Percentiles rank a stretch among this genome's conserved stretches.
Conservation (phyloP, 768 basidiomycete genomes). For the Termitomyces sp. region DNA sequence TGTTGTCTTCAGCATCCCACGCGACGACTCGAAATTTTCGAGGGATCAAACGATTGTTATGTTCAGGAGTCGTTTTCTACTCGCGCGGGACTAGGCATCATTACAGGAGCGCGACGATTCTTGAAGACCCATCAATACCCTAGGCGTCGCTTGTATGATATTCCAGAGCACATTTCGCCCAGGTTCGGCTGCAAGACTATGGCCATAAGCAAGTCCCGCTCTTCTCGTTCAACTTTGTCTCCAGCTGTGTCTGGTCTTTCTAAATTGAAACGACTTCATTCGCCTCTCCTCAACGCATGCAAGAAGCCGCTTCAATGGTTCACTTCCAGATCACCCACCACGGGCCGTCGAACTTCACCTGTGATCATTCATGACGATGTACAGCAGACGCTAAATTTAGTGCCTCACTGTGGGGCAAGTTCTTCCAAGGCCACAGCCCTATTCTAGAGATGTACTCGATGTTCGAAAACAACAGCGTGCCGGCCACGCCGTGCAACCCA, state of each 20-base stretch:
- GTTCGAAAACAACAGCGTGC: too few species aligned
- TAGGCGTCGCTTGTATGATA: constrained; percentile 12
- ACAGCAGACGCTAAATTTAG: not conserved
- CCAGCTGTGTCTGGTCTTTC: not conserved
- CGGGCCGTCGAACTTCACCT: not conserved
- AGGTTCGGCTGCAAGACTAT: constrained; percentile 1
- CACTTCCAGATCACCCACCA: not conserved
- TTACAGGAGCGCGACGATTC: constrained; percentile 6
- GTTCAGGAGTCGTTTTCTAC: not conserved
- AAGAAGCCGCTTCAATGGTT: constrained; percentile 10
- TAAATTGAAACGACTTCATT: not conserved
- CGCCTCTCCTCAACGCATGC: constrained; percentile 4
- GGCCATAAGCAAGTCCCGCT: not conserved
- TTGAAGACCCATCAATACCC: constrained; percentile 5
- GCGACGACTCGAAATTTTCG: not conserved
- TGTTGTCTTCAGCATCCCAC: not conserved
- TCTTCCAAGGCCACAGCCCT: not conserved
- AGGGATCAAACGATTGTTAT: not conserved
- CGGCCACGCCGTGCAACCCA: not conserved
- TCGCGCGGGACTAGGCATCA: not conserved
- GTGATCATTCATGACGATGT: not conserved
- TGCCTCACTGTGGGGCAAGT: not conserved
- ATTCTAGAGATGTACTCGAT: not conserved
- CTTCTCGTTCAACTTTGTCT: not conserved
- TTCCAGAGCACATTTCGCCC: constrained; percentile 16